Evolutionary conservation across 306 rosid species (phyloP), one percentile per base, ranked within the genome.

Genomic region (Psophocarpus tetragonolobus): DNA sequence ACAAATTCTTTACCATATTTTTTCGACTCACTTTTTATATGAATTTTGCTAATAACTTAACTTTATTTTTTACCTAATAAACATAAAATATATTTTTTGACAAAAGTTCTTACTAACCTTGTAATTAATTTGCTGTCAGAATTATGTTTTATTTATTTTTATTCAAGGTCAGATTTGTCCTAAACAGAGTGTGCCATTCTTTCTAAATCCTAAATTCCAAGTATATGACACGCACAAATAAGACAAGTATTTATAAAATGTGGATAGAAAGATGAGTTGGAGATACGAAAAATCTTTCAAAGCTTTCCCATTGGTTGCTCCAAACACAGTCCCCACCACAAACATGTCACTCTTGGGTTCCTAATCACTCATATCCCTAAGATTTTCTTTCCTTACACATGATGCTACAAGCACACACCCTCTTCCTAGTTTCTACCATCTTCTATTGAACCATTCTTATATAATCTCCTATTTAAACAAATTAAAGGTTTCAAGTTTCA

Each of bases 191-290:
- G 58, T 51, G 3, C 27, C 27, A 18, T 51, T 51, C 58, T n/a
- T n/a, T n/a, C n/a, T n/a, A n/a, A n/a, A n/a, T n/a, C n/a, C n/a
- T 18, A 51, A 51, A 51, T 21, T 24, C 64, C 64, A 5, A 54
- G 10, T 24, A 23, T 10, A 24, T 50, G 17, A 50, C 35, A 4
- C 8, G 64, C 18, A 57, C 1, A 26, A 57, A 57, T 13, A 57
- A 24, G 64, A n/a, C 20, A 26, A 24, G 9, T 11, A 1, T 24
- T 57, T 11, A 17, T 85, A 91, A 84, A 77, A 83, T 89, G 85
- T 61, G 91, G 97, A 91, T 89, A 88, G 83, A 84, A 83, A 58
- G 90, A 86, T 77, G 89, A 80, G 87, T 60, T 66, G 76, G 85
- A 83, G 83, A 87, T 81, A 48, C 87, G 47, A 69, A 63, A 89